Conservation (phyloP, 2,329 filamentous ascomycete genomes). For the Grosmannia clavigera region DNA sequence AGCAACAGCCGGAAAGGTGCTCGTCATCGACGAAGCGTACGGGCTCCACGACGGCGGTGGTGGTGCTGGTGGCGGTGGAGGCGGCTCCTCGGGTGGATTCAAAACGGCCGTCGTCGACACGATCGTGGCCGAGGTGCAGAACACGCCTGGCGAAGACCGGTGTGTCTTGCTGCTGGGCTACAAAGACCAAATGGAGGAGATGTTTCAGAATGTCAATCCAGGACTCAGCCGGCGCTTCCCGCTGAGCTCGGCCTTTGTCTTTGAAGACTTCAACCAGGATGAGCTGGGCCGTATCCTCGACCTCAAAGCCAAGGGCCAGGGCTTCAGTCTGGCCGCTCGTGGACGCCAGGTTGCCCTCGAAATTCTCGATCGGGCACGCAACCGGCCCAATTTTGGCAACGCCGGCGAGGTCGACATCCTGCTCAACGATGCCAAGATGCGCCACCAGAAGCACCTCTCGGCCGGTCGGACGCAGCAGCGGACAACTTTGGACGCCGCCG, state of each 20-base stretch:
- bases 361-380: slow-evolving; percentile 47
- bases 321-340: slow-evolving; percentile 35
- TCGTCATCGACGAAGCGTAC: slow-evolving; percentile 74
- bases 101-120: slow-evolving; percentile 59
- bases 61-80: slow-evolving; percentile 15
- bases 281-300: slow-evolving; percentile 49
- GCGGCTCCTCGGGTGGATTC: slow-evolving; percentile 25
- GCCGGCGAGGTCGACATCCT: slow-evolving; percentile 64
- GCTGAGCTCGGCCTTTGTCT: slow-evolving; percentile 48
- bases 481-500: slow-evolving; percentile 17
- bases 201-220: slow-evolving; percentile 65
- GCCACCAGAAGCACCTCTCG: slow-evolving; percentile 19
- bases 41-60: slow-evolving; percentile 37
- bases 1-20: slow-evolving; percentile 55
- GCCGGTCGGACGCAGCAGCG: slow-evolving; percentile 4
- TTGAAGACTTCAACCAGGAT: slow-evolving; percentile 52
- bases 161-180: slow-evolving; percentile 64
- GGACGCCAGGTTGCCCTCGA: slow-evolving; percentile 44
- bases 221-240: slow-evolving; percentile 56
- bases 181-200: slow-evolving; percentile 53
- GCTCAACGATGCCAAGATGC: slow-evolving; percentile 41
- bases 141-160: slow-evolving; percentile 55
- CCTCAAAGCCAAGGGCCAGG: slow-evolving; percentile 47
- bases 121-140: slow-evolving; percentile 62
- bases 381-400: slow-evolving; percentile 58